Evolutionary conservation across 2,329 filamentous ascomycete species (phyloP), one percentile per base, ranked within the genome.

Genomic region (Penicillium sp.): DNA sequence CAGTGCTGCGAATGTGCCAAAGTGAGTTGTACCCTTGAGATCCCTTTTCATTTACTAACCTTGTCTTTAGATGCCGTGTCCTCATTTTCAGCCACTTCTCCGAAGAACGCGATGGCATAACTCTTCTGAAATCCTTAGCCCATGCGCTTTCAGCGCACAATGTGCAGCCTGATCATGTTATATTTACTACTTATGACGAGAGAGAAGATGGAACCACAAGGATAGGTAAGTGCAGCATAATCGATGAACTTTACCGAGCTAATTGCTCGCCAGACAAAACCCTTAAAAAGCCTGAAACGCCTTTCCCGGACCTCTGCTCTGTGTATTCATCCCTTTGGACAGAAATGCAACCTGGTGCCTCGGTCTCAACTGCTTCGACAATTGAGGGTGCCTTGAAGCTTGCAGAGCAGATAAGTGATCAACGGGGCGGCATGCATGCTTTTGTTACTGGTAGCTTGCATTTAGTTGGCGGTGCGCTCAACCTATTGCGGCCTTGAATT

Each of bases 21-120:
- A n/a, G n/a, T n/a, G n/a, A n/a, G n/a, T n/a, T n/a, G n/a, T n/a
- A n/a, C n/a, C n/a, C n/a, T n/a, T n/a, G n/a, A n/a, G n/a, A n/a
- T n/a, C n/a, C n/a, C n/a, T n/a, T n/a, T n/a, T n/a, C n/a, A n/a
- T n/a, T n/a, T n/a, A n/a, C n/a, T n/a, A n/a, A n/a, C n/a, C n/a
- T n/a, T n/a, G n/a, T n/a, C n/a, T n/a, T n/a, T 31, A 48, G 35
- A 18, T 36, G 35, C 11, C 50, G 50, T 14, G 41, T 59, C n/a
- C 48, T 63, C 15, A 58, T 63, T 10, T 62, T 60, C 41, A 61
- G 51, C 23, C 59, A 63, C 30, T 51, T 56, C 13, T 59, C 56
- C 1, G 52, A 59, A 31, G 40, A 51, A 20, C 49, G 57, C 15
- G 59, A 61, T 16, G 51, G 51, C 7, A 30, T 47, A 11, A 26